phyloP scores from a whole-genome alignment of 768 basidiomycete genomes.

The Lactifluus hygrophoroides region DNA sequence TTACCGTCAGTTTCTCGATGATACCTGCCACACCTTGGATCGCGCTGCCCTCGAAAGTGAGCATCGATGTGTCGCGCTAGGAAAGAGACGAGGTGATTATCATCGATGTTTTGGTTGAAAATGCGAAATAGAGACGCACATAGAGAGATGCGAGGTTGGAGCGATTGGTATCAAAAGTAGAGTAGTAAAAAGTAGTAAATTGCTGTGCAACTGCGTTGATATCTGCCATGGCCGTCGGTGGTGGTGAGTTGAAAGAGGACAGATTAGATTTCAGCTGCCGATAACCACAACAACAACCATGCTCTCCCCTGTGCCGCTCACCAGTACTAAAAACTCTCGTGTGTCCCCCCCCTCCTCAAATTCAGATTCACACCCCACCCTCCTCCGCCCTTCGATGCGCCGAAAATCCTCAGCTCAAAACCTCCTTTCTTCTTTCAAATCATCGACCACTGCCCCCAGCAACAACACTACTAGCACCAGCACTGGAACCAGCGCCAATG shows the following conservation, averaged over 20 bases:
- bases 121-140: constrained; percentile 42
- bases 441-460: not conserved
- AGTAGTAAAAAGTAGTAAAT: constrained; percentile 80
- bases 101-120: constrained; percentile 20
- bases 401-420: constrained; percentile 84
- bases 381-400: constrained; percentile 51
- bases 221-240: constrained; percentile 49
- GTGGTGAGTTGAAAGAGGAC: not conserved
- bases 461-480: not conserved
- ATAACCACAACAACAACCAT: not conserved
- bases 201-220: constrained; percentile 66
- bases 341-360: constrained; percentile 19
- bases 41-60: constrained; percentile 66
- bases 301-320: not conserved
- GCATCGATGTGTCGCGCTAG: constrained; percentile 76
- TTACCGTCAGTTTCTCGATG: constrained; percentile 65
- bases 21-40: constrained; percentile 50
- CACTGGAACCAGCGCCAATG: not conserved
- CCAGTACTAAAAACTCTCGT: not conserved
- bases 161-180: constrained; percentile 62
- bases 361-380: constrained; percentile 21
- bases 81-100: constrained; percentile 9
- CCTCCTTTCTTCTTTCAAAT: constrained; percentile 68
- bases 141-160: constrained; percentile 54
- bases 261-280: constrained; percentile 12